Base-by-base conservation (phyloP, 2,329 filamentous ascomycete genomes). In the Botrytis porri region DNA sequence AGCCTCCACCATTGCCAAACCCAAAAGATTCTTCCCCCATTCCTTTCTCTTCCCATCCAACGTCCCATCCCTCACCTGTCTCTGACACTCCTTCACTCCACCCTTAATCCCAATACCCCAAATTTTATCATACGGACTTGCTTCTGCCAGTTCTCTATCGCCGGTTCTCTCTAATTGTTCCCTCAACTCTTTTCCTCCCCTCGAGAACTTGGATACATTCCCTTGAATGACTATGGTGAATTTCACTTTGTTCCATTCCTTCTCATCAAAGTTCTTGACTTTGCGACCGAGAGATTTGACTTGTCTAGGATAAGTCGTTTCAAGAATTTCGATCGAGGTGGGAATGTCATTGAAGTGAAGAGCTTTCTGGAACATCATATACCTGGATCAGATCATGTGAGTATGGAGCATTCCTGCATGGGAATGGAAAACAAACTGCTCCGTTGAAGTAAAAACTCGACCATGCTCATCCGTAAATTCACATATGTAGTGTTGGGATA, bases 301-400 rank as follows among this genome's bases (percentile, higher is more conserved):
- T 32, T 32, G 29, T 3, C n/a, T 9, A 2, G 69, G 35, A 4
- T 43, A 29, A 1, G 35, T 63, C 1, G 16, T 22, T 41, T 64
- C 9, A 4, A 64, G 59, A 14, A 70, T 70, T 16, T 37, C 12
- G 1, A 39, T 35, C 16, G 69, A 48, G 35, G 20, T n/a, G 3
- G 59, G n/a, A 10, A 37, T 25, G 32, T 70, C 69, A 25, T 45
- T n/a, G 59, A 70, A 70, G 6, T 63, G 43, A 2, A 54, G 25
- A 20, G 69, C 69, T 51, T 64, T 70, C 32, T 64, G 69, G 25
- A 35, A 63, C 59, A 70, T 70, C 69, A 70, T 70, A 3, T 41
- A 70, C 25, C 59, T 64, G 16, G 25, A 12, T 66, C 29, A 48
- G 39, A 4, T 16, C 10, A 41, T 60, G 14, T 60, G 14, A 35